Evolutionary conservation across 805 yeast genomes (phyloP), one percentile per base, ranked within the genome.

Genomic region (Candida ulmi): DNA sequence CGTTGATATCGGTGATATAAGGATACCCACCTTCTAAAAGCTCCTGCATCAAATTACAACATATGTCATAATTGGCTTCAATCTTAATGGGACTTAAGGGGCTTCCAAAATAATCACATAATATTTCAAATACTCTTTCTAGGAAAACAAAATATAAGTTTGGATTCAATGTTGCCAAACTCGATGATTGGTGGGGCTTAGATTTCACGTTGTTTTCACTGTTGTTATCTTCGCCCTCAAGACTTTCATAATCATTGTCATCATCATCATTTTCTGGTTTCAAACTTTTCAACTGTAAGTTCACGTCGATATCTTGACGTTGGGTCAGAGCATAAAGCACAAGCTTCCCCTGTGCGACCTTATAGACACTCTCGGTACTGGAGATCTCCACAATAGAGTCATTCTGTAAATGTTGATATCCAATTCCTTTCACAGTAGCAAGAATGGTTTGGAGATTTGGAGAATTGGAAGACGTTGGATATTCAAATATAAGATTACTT

Each of bases 21-120:
- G 96, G 95, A 26, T 72, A 68, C 4, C 91, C 90, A 30, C 77
- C 80, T 49, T 87, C 95, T 12, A 88, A 54, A 78, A 86, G 76
- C 54, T 85, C 93, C 52, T 79, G 83, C 44, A 90, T 62, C 28
- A 91, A 61, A 50, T 88, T 65, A 25, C 83, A 72, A 33, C 88
- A 61, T 2, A 84, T 76, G 52, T 88, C 95, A 47, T 71, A 72
- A 53, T 88, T 83, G 33, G 82, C 74, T 39, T 74, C 80, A 11
- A 93, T 62, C 47, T 80, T 83, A 19, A 72, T 54, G 2, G 76
- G 59, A 2, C 77, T 69, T 24, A 88, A 54, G 2, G 80, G 80
- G 3, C 58, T 49, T 15, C 70, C 72, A 45, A 86, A 81, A 57
- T 79, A 85, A 40, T 75, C 79, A 35, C 68, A 63, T 47, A 85